Conservation (phyloP, 2,329 filamentous ascomycete genomes). For the Dendryphion nanum region DNA sequence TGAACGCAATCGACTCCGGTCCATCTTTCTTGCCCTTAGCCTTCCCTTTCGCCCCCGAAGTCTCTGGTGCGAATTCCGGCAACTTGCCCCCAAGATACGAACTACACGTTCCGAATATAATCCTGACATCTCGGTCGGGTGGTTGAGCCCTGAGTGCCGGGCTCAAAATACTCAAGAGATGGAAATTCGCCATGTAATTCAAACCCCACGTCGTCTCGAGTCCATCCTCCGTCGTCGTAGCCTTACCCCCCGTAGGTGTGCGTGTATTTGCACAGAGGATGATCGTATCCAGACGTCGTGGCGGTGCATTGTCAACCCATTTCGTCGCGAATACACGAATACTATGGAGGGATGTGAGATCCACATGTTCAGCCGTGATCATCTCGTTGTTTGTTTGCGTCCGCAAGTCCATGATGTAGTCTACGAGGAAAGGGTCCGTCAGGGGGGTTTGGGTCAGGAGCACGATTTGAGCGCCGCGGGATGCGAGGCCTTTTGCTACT, state of each 20-base stretch:
- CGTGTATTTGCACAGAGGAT: conserved; percentile 81
- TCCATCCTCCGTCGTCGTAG: conserved; percentile 69
- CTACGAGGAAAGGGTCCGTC: conserved; percentile 82
- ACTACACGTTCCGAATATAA: conserved; percentile 83
- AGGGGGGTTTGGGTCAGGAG: conserved; percentile 81
- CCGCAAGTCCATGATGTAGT: conserved; percentile 88
- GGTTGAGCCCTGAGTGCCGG: conserved; percentile 89
- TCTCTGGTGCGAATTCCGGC: conserved; percentile 52
- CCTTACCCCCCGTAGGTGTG: conserved; percentile 64
- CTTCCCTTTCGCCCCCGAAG: conserved; percentile 39
- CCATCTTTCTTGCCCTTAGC: conserved; percentile 57
- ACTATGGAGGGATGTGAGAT: conserved; percentile 83
- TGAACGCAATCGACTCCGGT: conserved; percentile 38
- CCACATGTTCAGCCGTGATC: conserved; percentile 93
- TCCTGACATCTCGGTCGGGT: conserved; percentile 85
- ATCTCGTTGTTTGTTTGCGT: conserved; percentile 74
- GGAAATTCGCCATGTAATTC: conserved; percentile 95
- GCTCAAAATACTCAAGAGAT: conserved; percentile 85
- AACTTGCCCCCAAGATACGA: conserved; percentile 80
- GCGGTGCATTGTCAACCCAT: conserved; percentile 95
- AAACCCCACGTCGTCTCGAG: conserved; percentile 90
- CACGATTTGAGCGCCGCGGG: conserved; percentile 83
- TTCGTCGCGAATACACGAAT: conserved; percentile 91
- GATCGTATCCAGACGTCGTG: conserved; percentile 84
- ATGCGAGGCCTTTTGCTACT: conserved; percentile 71